Percentiles rank a stretch among this genome's conserved stretches.
Evolutionary conservation across 23 red algal genomes (phyloP).

Genomic region (Gracilariopsis chorda): DNA sequence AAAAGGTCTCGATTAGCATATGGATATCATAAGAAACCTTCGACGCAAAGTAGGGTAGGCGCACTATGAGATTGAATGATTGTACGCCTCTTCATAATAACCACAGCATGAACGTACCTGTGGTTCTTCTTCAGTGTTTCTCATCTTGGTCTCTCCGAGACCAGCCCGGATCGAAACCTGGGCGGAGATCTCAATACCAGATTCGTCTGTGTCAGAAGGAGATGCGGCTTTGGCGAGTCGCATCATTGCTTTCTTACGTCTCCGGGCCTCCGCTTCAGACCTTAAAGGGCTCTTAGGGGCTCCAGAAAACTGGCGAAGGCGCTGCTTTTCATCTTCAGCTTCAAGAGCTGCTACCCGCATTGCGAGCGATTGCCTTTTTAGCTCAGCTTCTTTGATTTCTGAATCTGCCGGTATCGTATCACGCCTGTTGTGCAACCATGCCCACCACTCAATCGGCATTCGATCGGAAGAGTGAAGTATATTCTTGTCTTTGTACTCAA

Average conservation of each 20-base stretch:
- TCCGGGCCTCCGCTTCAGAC: not conserved
- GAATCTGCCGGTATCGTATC: not conserved
- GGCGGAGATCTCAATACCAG: not conserved
- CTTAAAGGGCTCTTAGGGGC: not conserved
- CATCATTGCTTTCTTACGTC: constrained; percentile 28
- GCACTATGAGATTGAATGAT: not conserved
- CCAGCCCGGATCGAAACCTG: no score
- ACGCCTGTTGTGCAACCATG: constrained; percentile 54
- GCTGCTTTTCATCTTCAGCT: constrained; percentile 50
- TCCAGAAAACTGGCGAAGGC: constrained; percentile 28
- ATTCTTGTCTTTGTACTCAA: constrained; percentile 60
- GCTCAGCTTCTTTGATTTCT: constrained; percentile 16
- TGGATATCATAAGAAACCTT: not conserved
- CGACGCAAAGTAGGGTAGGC: no score
- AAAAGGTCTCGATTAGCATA: not conserved
- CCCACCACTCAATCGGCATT: constrained; percentile 56
- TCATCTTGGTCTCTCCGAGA: not conserved
- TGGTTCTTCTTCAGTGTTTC: constrained; percentile 13
- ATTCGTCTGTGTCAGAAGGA: not conserved
- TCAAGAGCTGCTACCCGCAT: constrained; percentile 37
- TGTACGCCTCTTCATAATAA: not conserved
- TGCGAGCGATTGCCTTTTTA: constrained; percentile 1
- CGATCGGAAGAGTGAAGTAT: constrained; percentile 34
- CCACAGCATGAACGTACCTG: not conserved
- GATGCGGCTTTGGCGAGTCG: constrained; percentile 32